Percentiles rank a stretch among this genome's conserved stretches.
phyloP scores from a whole-genome alignment of 148 eudicot species.

The Agrostemma githago region DNA sequence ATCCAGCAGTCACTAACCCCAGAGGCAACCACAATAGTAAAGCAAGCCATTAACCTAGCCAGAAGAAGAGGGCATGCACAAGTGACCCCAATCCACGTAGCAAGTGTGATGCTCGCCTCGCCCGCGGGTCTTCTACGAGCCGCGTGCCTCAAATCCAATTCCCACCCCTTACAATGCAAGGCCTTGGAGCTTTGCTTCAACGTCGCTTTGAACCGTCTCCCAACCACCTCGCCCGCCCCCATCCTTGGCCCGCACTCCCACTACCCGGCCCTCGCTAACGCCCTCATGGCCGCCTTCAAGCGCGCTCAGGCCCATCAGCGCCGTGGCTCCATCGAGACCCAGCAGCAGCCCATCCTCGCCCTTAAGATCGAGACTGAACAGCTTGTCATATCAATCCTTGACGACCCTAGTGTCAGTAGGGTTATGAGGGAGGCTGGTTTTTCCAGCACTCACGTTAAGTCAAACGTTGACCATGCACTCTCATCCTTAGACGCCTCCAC shows the following conservation, averaged over 20 bases:
- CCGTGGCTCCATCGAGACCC: constrained; percentile 71
- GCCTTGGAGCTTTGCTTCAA: constrained; percentile 96
- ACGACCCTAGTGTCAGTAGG: constrained; percentile 95
- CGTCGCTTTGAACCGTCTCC: constrained; percentile 88
- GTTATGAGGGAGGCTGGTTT: constrained; percentile 95
- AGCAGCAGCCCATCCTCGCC: constrained; percentile 76
- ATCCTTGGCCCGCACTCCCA: constrained; percentile 45
- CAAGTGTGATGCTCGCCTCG: constrained; percentile 69
- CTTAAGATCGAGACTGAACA: constrained; percentile 81
- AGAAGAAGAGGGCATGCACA: constrained; percentile 82
- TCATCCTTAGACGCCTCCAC: constrained; percentile 35
- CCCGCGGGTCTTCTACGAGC: constrained; percentile 46
- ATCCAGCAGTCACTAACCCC: constrained; percentile 68
- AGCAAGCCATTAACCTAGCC: constrained; percentile 72
- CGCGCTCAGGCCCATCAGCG: constrained; percentile 92
- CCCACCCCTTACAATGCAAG: constrained; percentile 80
- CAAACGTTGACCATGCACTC: constrained; percentile 59
- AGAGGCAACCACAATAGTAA: constrained; percentile 60
- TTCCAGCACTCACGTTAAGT: constrained; percentile 71
- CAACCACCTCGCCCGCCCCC: constrained; percentile 44
- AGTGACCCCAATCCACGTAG: constrained; percentile 87
- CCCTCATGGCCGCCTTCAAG: constrained; percentile 68
- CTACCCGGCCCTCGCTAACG: constrained; percentile 51
- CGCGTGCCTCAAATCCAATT: constrained; percentile 70
- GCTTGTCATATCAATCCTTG: constrained; percentile 68